Percentiles rank a stretch among this genome's conserved stretches.
Conservation (phyloP, 495 filamentous ascomycete genomes). For the Penicillium maclennaniae region DNA sequence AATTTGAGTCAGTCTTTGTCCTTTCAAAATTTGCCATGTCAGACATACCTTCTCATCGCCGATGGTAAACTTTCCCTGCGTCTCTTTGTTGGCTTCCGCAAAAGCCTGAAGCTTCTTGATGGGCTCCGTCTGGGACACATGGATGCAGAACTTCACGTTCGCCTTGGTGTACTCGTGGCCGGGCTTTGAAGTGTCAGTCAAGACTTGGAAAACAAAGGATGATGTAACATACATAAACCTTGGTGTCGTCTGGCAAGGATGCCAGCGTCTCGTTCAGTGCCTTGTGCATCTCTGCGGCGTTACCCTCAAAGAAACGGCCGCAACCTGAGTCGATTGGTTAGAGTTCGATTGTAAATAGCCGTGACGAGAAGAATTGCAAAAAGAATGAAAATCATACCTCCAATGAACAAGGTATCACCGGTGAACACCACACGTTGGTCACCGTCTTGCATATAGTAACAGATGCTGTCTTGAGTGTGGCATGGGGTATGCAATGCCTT, state of each 20-base stretch:
- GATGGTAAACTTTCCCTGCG: constrained; percentile 95
- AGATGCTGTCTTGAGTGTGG: constrained; percentile 97
- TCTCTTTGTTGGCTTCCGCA: constrained; percentile 75
- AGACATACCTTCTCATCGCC: constrained; percentile 85
- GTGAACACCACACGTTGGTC: constrained; percentile 85
- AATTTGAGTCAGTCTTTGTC: constrained; percentile 3
- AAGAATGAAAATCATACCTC: constrained; percentile 50
- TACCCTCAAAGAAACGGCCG: constrained; percentile 96
- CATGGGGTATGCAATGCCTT: constrained; percentile 93
- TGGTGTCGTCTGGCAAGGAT: constrained; percentile 82
- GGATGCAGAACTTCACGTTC: constrained; percentile 82
- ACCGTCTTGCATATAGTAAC: constrained; percentile 81
- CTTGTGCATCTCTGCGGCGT: constrained; percentile 82
- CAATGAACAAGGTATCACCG: constrained; percentile 94
- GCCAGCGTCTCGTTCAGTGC: constrained; percentile 85
- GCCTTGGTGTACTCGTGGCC: constrained; percentile 97
- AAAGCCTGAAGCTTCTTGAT: constrained; percentile 74
- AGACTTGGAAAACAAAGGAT: neutral
- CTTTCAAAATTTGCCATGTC: neutral
- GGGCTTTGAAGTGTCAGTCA: constrained; percentile 48
- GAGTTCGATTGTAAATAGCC: neutral
- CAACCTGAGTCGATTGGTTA: constrained; percentile 55
- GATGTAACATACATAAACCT: constrained; percentile 68
- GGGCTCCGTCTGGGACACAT: constrained; percentile 67
- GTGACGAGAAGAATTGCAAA: neutral